phyloP scores from a whole-genome alignment of 345 rosid species.

The Aegle marmelos region DNA sequence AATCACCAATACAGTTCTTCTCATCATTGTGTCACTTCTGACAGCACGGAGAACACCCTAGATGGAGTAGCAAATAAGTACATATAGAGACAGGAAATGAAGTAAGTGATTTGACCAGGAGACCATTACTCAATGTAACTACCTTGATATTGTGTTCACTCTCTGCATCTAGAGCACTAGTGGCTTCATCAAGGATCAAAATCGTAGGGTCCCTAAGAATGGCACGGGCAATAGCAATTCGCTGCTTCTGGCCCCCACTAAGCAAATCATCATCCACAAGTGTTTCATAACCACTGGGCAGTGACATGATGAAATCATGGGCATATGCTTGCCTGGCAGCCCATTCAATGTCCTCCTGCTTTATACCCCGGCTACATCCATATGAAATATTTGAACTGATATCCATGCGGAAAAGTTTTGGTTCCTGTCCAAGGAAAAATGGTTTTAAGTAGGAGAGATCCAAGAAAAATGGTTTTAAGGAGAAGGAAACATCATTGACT shows the following conservation, averaged over 20 bases:
- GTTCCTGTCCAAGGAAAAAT: conserved; percentile 52
- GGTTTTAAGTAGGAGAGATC: conserved; percentile 7
- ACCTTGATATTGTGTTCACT: conserved; percentile 97
- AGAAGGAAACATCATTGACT: neutral
- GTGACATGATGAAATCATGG: conserved; percentile 80
- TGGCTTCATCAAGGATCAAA: conserved; percentile 95
- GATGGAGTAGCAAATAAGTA: conserved; percentile 6
- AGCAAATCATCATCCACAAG: conserved; percentile 93
- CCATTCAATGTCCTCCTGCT: conserved; percentile 74
- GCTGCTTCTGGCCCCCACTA: conserved; percentile 97
- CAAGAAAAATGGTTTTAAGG: conserved; percentile 11
- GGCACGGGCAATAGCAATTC: conserved; percentile 96
- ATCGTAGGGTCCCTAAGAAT: conserved; percentile 87
- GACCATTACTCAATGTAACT: conserved; percentile 7
- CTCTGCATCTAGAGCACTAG: conserved; percentile 95
- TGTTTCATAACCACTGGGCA: conserved; percentile 85
- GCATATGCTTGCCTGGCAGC: conserved; percentile 95
- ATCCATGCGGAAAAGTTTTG: conserved; percentile 89
- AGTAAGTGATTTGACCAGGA: neutral
- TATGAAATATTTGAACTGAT: conserved; percentile 83
- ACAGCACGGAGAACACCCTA: conserved; percentile 85
- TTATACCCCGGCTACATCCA: conserved; percentile 65
- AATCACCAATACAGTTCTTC: conserved; percentile 80
- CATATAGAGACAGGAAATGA: neutral
- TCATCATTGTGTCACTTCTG: conserved; percentile 50